These are phyloP conservation scores for Pharus latifolius DNA, from an alignment of 176 grass and related monocot genomes.

Conservation along the genomic window DNA sequence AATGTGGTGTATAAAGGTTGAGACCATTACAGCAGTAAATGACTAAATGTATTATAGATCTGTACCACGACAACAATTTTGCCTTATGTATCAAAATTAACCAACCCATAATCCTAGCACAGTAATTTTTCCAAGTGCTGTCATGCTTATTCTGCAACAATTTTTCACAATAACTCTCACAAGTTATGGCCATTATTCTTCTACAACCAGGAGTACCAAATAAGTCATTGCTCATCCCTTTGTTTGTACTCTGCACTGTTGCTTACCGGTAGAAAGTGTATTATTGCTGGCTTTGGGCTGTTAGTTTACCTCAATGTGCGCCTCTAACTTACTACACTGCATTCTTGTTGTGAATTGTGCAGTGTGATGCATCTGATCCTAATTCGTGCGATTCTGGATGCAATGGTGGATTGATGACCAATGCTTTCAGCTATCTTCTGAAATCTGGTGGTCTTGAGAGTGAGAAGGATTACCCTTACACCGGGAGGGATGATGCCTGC, in stretches of 20 bases:
- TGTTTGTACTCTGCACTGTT: background rate
- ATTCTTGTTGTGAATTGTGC: slow-evolving; percentile 19
- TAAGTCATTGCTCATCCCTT: no score
- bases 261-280: background rate
- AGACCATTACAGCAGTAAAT: no score
- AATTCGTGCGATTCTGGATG: slow-evolving; percentile 69
- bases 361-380: slow-evolving; percentile 63
- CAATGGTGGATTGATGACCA: slow-evolving; percentile 80
- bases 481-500: slow-evolving; percentile 52
- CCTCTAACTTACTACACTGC: background rate
- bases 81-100: background rate
- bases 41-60: no score
- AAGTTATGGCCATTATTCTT: no score
- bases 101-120: background rate
- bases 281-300: background rate
- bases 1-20: background rate
- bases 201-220: no score
- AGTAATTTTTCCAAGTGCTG: background rate
- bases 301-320: background rate
- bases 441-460: slow-evolving; percentile 82
- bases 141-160: background rate
- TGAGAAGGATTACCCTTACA: slow-evolving; percentile 75
- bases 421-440: slow-evolving; percentile 62
- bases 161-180: no score
- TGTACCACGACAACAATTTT: background rate